Base-by-base conservation (phyloP, 2,329 filamentous ascomycete species). In the Elsinoe arachidis region DNA sequence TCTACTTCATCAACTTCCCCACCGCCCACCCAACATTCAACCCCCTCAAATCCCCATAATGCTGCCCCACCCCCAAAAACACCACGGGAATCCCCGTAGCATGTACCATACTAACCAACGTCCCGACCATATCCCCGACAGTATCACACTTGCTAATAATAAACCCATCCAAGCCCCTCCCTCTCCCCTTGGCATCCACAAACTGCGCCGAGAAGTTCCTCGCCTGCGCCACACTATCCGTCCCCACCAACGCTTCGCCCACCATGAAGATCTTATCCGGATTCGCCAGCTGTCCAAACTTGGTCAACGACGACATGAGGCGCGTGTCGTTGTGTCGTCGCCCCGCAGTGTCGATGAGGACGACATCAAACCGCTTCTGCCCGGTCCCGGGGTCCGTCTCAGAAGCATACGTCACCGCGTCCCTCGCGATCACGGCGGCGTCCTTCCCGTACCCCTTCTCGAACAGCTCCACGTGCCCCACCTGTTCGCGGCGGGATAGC, bases 261-360 rank as follows among this genome's bases (percentile, higher is more conserved):
- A 99, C 93, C 91, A 99, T 97, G 69, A 99, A 83, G 62, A 99
- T 96, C 79, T 99, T 97, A 73, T 99, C 92, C 0, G 95, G 95
- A 63, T 92, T 84, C 0, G 93, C 93, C 65, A 97, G 87, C 70
- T 96, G 95, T 61, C 90, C 92, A 70, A 99, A 99, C 69, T 97
- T 99, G 73, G 97, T 93, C 35, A 99, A 79, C 2, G 87, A 92
- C 11, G 88, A 93, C 95, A 99, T 99, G 61, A 99, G 82, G 6
- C 93, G 84, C 70, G 90, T 84, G 72, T 99, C 93, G 67, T 99
- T 99, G 75, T 99, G 93, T 49, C 93, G 82, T 19, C 93, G 85
- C 4, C 93, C 93, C 0, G 93, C 93, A 0, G 93, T 99, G 70
- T 99, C 93, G 65, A 99, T 96, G 58, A 99, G 80, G 0, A 99